These are phyloP conservation scores for Blastobotrys niveus DNA, from an alignment of 1,139 yeast genomes.

Conservation along the genomic window DNA sequence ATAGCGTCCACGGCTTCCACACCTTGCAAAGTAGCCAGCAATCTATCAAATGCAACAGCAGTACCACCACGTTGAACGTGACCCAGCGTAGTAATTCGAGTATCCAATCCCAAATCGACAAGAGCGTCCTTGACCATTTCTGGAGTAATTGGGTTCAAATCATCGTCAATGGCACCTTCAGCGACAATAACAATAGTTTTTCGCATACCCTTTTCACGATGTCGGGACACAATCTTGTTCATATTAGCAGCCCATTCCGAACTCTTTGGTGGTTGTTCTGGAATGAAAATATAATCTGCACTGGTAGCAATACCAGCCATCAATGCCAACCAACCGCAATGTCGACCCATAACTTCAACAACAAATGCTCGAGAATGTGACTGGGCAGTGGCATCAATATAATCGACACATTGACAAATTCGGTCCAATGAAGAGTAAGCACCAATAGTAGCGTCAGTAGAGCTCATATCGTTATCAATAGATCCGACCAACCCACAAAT, in stretches of 20 bases:
- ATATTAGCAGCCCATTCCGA: slow-evolving; percentile 64
- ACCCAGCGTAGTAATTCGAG: slow-evolving; percentile 90
- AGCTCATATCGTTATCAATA: slow-evolving; percentile 95
- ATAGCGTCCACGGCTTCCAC: slow-evolving; percentile 96
- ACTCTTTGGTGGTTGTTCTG: slow-evolving; percentile 76
- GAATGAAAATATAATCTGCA: slow-evolving; percentile 90
- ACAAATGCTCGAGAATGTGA: slow-evolving; percentile 98
- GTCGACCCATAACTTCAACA: slow-evolving; percentile 98
- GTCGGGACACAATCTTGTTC: slow-evolving; percentile 59
- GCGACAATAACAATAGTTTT: slow-evolving; percentile 95
- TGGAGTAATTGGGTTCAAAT: slow-evolving; percentile 74
- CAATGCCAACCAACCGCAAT: slow-evolving; percentile 97
- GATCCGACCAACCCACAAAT: slow-evolving; percentile 96
- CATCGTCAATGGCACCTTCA: slow-evolving; percentile 90
- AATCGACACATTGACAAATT: slow-evolving; percentile 89
- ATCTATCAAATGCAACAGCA: slow-evolving; percentile 89
- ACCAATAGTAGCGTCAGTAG: slow-evolving; percentile 95
- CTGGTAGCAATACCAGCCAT: slow-evolving; percentile 96
- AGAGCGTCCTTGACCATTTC: slow-evolving; percentile 74
- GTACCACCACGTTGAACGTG: slow-evolving; percentile 99
- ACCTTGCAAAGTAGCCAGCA: slow-evolving; percentile 91
- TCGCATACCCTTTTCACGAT: slow-evolving; percentile 81
- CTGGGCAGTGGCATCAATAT: slow-evolving; percentile 93
- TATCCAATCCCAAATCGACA: slow-evolving; percentile 80
- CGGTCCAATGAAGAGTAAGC: slow-evolving; percentile 91